phyloP scores from a whole-genome alignment of 2,329 filamentous ascomycete species.

The Aspergillus sp. region DNA sequence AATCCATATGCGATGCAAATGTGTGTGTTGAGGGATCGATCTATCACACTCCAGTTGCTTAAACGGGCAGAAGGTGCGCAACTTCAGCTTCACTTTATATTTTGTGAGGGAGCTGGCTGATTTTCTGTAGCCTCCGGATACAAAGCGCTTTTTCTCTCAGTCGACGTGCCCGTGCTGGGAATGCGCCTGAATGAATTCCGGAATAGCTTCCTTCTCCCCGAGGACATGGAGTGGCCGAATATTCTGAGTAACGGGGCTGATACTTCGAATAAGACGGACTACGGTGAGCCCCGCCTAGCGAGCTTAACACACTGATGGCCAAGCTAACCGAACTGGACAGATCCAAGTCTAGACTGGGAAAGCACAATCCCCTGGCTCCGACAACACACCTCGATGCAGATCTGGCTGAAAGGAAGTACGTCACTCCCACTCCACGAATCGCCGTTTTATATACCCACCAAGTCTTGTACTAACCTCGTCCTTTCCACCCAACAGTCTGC shows the following conservation, averaged over 20 bases:
- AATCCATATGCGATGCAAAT: conserved; percentile 61
- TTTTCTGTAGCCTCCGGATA: conserved; percentile 49
- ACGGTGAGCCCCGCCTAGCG: conserved; percentile 26
- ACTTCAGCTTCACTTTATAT: conserved; percentile 10
- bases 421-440: neutral
- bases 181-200: conserved; percentile 59
- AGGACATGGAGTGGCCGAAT: conserved; percentile 51
- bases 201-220: conserved; percentile 56
- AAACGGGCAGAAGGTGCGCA: conserved; percentile 48
- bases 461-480: too few relatives aligned
- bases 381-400: conserved; percentile 52
- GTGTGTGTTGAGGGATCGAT: conserved; percentile 56
- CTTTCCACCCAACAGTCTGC: conserved; percentile 21
- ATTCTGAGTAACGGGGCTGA: conserved; percentile 37
- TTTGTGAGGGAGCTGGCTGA: neutral
- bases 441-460: too few relatives aligned
- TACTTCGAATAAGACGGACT: conserved; percentile 31
- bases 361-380: conserved; percentile 55
- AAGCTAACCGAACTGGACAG: conserved; percentile 23
- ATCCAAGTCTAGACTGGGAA: conserved; percentile 54
- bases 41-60: conserved; percentile 47
- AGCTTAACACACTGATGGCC: too few relatives aligned
- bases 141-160: conserved; percentile 59
- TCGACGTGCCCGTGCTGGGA: conserved; percentile 60
- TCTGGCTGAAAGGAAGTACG: conserved; percentile 37